Evolutionary conservation across 2,329 filamentous ascomycete genomes (phyloP), one percentile per base, ranked within the genome.

Genomic region (Cercospora sp.): DNA sequence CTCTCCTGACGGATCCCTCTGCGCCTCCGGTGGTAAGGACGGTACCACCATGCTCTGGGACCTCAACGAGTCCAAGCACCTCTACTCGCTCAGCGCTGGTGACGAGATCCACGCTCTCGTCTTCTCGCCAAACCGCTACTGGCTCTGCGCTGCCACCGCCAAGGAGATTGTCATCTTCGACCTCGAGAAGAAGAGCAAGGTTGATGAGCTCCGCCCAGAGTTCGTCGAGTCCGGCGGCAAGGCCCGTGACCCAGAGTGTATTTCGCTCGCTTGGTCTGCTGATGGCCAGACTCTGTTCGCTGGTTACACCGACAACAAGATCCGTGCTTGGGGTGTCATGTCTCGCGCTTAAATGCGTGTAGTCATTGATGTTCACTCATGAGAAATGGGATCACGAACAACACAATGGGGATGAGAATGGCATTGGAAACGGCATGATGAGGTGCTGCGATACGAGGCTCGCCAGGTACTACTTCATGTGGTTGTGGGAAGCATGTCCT

Each of bases 141-240:
- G 95, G 95, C 91, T 99, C 78, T 99, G 95, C 89, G 95, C 95
- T 81, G 95, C 95, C 82, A 99, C 95, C 74, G 89, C 93, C 81
- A 92, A 89, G 86, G 93, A 90, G 89, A 98, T 99, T 89, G 97
- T 97, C 89, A 98, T 99, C 89, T 99, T 99, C 87, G 95, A 99
- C 82, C 90, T 99, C 77, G 95, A 99, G 93, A 99, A 99, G 94
- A 99, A 99, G 94, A 96, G 91, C 91, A 98, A 97, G 91, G 94
- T 98, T 81, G 94, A 98, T 80, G 95, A 98, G 90, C 90, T 99
- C 84, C 97, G 96, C 91, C 94, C 94, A 77, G 95, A 99, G 84
- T 96, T 95, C 87, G 87, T 93, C 81, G 89, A 93, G 82, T 91
- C 93, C 82, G 92, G 94, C 87, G 97, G 97, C 93, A 98, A 98